Base-by-base conservation (phyloP, 1,284 basidiomycete genomes). In the Cutaneotrichosporon dermatis region DNA sequence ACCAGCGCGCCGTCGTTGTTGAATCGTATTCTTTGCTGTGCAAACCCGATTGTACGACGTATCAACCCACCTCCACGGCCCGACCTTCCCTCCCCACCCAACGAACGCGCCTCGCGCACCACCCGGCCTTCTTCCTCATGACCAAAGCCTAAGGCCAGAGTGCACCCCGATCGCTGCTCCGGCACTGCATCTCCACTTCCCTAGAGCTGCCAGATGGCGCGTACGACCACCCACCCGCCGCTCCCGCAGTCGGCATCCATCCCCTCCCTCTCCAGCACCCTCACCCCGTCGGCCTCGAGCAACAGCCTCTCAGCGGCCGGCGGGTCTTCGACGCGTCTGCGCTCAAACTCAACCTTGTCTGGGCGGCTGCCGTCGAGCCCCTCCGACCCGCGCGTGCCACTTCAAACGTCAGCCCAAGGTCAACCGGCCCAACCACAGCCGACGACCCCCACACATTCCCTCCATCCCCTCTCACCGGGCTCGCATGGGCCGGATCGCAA, bases 331-430 rank as follows among this genome's bases (percentile, higher is more conserved):
- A 45, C 53, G 15, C 55, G 60, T 4, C 49, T 61, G 4, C 55
- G 60, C 6, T 58, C 56, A n/a, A 61, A 61, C 49, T 61, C 60
- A 8, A 55, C 45, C 35, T 13, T 54, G 34, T 39, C 43, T 6
- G 44, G 33, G 13, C 39, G 43, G n/a, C 16, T 41, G 4, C 15
- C 45, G 4, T 40, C 44, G 44, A 46, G 44, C 6, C 44, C 44
- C 10, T 16, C 44, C 44, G 44, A 46, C 25, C 44, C 44, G 9
- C 44, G 44, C 44, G 39, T 40, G 12, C 39, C 8, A 12, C 4
- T 12, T 2, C 39, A 40, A 3, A 25, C 25, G 25, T 3, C 25
- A 40, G 39, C 39, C 39, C 39, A 40, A 40, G 39, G 2, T 2
- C 39, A 40, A 12, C 9, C 39, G 39, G 12, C 46, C 6, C 10